Evolutionary conservation across 768 basidiomycete species (phyloP), one percentile per base, ranked within the genome.

Genomic region (Termitomyces sp.): DNA sequence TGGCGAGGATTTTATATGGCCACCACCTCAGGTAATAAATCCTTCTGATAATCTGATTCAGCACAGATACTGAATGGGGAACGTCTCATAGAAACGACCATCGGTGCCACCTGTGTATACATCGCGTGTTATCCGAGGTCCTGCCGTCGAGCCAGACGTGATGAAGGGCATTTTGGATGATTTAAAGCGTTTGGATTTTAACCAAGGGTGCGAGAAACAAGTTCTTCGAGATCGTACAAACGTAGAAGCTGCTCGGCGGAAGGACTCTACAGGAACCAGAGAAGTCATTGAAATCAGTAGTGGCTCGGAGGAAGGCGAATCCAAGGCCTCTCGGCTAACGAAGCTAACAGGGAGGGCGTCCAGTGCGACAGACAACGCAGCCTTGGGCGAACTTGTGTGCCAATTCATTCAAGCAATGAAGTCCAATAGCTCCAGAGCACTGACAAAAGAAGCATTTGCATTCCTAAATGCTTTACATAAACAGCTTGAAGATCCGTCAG

Each of bases 381-480:
- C 72, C n/a, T 75, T 92, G 35, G 75, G 85, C 9, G 68, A 69
- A 46, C 66, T 82, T 32, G 82, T 90, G 37, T 65, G 67, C 44
- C 84, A 88, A 50, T 91, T 90, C 64, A 72, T 80, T n/a, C 75
- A 75, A 40, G 78, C 84, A 41, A 71, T 90, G 67, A 79, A 85
- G 67, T 80, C 79, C 55, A 86, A 85, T 65, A 84, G 80, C 44
- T 89, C 87, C 57, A 79, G 78, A 62, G 82, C 80, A 48, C 65
- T 88, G 63, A 90, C 84, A 35, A 85, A 82, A 68, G 87, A 90
- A 60, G 89, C 82, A 6, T 88, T 86, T 63, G 69, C 75, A 23
- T 87, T 92, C 69, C 70, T 92, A 53, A 88, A 90, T 61, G 78
- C 82, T 29, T 66, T 92, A 60, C 77, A 82, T 69, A 87, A 86